Percentiles rank a stretch among this genome's conserved stretches.
These are phyloP conservation scores for Clonostachys solani DNA, from an alignment of 2,329 filamentous ascomycete species.

Conservation along the genomic window DNA sequence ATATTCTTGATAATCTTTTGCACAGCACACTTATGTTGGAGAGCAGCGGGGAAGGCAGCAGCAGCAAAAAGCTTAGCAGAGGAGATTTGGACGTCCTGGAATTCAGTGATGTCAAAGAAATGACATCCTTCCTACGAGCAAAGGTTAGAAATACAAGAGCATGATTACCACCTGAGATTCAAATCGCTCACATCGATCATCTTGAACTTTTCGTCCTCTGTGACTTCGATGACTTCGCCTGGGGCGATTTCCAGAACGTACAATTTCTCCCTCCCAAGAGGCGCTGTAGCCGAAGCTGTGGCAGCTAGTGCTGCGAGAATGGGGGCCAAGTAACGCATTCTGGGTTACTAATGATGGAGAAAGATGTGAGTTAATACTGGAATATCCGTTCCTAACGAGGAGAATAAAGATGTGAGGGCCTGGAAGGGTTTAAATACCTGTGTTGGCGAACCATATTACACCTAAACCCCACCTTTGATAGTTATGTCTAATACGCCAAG, in stretches of 20 bases:
- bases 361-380: too few species aligned
- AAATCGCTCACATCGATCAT: slow-evolving; percentile 11
- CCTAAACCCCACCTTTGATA: too few species aligned
- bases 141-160: neutral
- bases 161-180: neutral
- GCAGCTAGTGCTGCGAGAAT: slow-evolving; percentile 11
- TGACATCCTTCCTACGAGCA: slow-evolving; percentile 6
- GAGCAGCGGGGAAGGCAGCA: slow-evolving; percentile 8
- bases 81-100: slow-evolving; percentile 4
- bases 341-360: neutral
- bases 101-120: slow-evolving; percentile 17
- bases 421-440: too few species aligned
- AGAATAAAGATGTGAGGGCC: too few species aligned
- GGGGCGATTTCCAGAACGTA: slow-evolving; percentile 12
- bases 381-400: too few species aligned
- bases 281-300: slow-evolving; percentile 5
- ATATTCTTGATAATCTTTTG: slow-evolving; percentile 8
- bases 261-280: slow-evolving; percentile 6
- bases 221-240: slow-evolving; percentile 12
- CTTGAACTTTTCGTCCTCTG: slow-evolving; percentile 14
- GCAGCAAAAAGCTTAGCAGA: slow-evolving; percentile 3
- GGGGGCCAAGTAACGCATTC: slow-evolving; percentile 10
- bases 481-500: too few species aligned
- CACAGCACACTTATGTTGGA: slow-evolving; percentile 11
- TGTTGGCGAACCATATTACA: too few species aligned